Base-by-base conservation (phyloP, 192 early-diverging fungal species). In the Mortierella alpina region DNA sequence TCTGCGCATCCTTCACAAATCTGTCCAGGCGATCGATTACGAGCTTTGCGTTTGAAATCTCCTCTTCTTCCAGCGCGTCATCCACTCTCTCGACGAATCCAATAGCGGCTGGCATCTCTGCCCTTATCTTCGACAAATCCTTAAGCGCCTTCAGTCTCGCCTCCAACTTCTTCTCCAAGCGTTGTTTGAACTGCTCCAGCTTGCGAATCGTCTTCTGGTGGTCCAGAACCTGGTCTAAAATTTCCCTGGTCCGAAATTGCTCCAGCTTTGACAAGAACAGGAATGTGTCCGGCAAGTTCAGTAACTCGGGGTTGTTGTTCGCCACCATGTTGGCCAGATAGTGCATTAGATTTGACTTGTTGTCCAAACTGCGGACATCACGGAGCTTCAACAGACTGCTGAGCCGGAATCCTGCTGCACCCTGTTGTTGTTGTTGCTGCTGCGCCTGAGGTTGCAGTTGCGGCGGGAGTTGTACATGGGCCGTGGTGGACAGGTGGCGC, bases 301-400 rank as follows among this genome's bases (percentile, higher is more conserved):
- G 56, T 0, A 80, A 22, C 52, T 80, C 77, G 4, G 77, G 77
- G 54, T 80, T 80, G 57, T 57, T 72, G 39, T 68, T 64, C 15
- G 77, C 59, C 8, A 80, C 77, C 77, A 80, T 72, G 15, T 59
- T 80, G 10, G 77, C 77, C 11, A 80, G 66, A 42, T 80, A 80
- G 39, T 80, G 69, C 70, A 80, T 80, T 41, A 80, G 18, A 48
- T 80, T 80, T 5, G 70, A 80, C 15, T 80, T 80, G 77, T 68
- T 72, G 51, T 80, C 77, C 8, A 68, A 41, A 63, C 70, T 72
- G 11, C 77, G 63, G 53, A 80, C 77, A 45, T 80, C 77, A 5
- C 77, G 59, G 4, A 80, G 70, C 48, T 80, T 80, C 6, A 80
- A 31, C 1, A 80, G 55, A 58, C 70, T 72, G 54, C 68, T 44